Conservation (phyloP, 108 stramenopile species). For the Nitzschia sp. region DNA sequence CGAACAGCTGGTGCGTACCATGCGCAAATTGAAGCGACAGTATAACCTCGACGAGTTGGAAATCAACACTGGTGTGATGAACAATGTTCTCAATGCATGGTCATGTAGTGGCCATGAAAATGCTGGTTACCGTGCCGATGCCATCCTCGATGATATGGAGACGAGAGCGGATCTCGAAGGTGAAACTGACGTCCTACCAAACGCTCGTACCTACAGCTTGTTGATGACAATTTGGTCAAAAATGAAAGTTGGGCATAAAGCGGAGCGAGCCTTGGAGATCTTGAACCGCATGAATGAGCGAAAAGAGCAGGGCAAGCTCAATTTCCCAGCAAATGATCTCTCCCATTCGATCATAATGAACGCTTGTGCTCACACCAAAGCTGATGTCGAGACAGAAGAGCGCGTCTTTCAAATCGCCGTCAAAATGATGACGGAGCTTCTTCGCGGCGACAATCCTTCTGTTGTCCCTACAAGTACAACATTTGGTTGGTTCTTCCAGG, state of each 20-base stretch:
- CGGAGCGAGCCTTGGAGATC: slow-evolving; percentile 49
- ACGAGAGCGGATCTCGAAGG: slow-evolving; percentile 31
- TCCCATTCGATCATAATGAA: slow-evolving; percentile 71
- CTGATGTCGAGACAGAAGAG: slow-evolving; percentile 31
- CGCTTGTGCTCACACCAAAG: slow-evolving; percentile 61
- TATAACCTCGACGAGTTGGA: slow-evolving; percentile 34
- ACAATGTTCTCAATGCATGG: slow-evolving; percentile 62
- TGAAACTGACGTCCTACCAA: slow-evolving; percentile 40
- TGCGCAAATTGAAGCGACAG: slow-evolving; percentile 42
- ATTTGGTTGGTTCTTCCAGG: slow-evolving; percentile 75
- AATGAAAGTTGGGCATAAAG: slow-evolving; percentile 44
- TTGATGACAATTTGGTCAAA: slow-evolving; percentile 63
- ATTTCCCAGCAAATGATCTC: slow-evolving; percentile 42
- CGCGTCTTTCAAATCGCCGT: slow-evolving; percentile 66
- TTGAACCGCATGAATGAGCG: slow-evolving; percentile 56
- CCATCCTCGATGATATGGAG: slow-evolving; percentile 55
- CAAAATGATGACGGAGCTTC: slow-evolving; percentile 42
- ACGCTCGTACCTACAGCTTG: slow-evolving; percentile 50
- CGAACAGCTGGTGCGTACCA: slow-evolving; percentile 52
- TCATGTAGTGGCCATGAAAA: slow-evolving; percentile 47
- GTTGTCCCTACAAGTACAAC: slow-evolving; percentile 36
- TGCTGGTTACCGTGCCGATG: slow-evolving; percentile 55
- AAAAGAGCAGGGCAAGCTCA: slow-evolving; percentile 41
- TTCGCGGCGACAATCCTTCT: slow-evolving; percentile 25
- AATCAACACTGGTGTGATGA: slow-evolving; percentile 57